Base-by-base conservation (phyloP, 768 basidiomycete species). In the Hemileccinum impolitum region DNA sequence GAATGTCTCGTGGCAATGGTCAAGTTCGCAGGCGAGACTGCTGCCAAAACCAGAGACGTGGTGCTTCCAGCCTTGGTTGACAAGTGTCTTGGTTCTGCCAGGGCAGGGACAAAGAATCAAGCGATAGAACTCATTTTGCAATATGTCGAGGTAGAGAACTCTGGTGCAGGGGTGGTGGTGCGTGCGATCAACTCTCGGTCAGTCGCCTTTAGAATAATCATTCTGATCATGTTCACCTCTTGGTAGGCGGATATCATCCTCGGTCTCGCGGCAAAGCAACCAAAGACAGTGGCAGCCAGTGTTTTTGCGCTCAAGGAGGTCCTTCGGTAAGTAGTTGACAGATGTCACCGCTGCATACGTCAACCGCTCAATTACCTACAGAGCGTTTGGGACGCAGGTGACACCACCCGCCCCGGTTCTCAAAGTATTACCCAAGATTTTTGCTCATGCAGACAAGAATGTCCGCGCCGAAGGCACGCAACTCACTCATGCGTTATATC, bases 11-110 rank as follows among this genome's bases (percentile, higher is more conserved):
- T 87, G 46, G 77, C 85, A 26, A 77, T 98, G 50, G 84, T 96
- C 57, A 91, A 93, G 71, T 91, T 85, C 62, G 90, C 93, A 7
- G 96, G 95, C 51, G 92, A 94, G 76, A 85, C 79, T 39, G 82
- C 87, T 39, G 87, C 87, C 40, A 85, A 83, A 70, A 87, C 89
- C 35, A 78, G 91, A 59, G 81, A 89, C 44, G 76, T 75, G 3
- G 84, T 99, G 9, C 75, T 96, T 8, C 90, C 94, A n/a, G 86
- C 87, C 4, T 70, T 99, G 51, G 94, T 98, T 32, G 96, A 99
- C 61, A 99, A 99, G 69, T 93, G 91, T 61, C 79, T 96, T 47
- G 94, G 95, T 21, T 93, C 94, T 17, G 73, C 93, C 34, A 79
- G 94, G 62, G 86, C 87, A 10, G 93, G 91, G 18, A 97, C 95